Base-by-base conservation (phyloP, 306 rosid genomes). In the Biancaea sappan region DNA sequence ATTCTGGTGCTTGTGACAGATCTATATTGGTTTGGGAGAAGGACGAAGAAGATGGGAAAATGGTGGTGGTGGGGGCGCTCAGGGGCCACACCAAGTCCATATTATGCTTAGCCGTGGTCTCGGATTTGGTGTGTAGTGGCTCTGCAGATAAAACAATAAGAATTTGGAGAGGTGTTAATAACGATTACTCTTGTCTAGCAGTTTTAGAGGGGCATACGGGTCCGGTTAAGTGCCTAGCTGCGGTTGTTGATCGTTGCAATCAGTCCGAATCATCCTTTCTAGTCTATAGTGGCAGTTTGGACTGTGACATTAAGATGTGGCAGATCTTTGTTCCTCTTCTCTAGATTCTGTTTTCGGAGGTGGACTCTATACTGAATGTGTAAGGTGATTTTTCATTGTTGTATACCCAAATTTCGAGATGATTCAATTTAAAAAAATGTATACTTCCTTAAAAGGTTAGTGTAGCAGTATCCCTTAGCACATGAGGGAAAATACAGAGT, bases 1-100 rank as follows among this genome's bases (percentile, higher is more conserved):
- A 83, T 65, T 92, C 97, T 0, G 99, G 96, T 13, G 99, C 97
- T 8, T 81, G 97, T 37, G 99, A 94, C 63, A 80, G 93, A 60
- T 84, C 92, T 2, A 77, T 94, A 35, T 50, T 92, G 80, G 97
- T 92, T 16, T 94, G 99, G 99, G 92, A 87, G 69, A 90, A 73
- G 65, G 74, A 38, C 0, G 79, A 51, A 13, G 61, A 2, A 16
- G 69, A 3, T 8, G 87, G 84, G 2, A 47, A 40, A 48, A 86
- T 90, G 90, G 84, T 61, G 44, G 77, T 87, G 51, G 77, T 88
- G 73, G 98, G 92, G 48, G 89, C 85, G 2, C 84, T 94, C 0
- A 87, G 92, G 69, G 99, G 99, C 2, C 97, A 94, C 74, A 84
- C 72, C 0, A 84, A 70, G 71, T 85, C 99, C 3, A 85, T 94